These are phyloP conservation scores for Amoebophrya sp. DNA, from an alignment of 169 alveolate genomes.

Conservation along the genomic window DNA sequence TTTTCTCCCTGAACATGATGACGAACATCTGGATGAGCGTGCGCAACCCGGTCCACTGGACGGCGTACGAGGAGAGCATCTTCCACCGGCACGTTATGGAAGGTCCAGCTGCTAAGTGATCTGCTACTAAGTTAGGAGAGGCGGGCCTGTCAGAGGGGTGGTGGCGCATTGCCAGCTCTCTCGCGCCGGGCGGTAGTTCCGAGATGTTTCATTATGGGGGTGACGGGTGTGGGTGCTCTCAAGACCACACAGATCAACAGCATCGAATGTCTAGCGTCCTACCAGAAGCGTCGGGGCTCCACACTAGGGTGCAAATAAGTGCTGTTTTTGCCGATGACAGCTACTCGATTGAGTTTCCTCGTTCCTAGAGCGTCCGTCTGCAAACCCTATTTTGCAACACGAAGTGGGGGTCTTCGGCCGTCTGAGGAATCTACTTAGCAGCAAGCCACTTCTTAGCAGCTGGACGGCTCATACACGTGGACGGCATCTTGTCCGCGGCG, in stretches of 20 bases:
- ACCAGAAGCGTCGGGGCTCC: not conserved
- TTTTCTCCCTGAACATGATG: slow-evolving; percentile 41
- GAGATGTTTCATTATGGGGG: not conserved
- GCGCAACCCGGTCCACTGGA: slow-evolving; percentile 5
- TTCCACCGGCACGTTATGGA: not conserved
- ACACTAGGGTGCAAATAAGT: not conserved
- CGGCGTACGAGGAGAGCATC: slow-evolving; percentile 16
- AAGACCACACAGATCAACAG: not conserved
- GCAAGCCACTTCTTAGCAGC: not conserved
- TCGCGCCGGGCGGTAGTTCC: no score
- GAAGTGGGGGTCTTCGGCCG: not conserved
- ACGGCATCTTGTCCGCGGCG: not conserved
- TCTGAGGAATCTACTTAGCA: not conserved
- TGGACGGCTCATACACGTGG: not conserved
- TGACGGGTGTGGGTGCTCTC: not conserved
- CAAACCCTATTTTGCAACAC: not conserved
- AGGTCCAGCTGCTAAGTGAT: not conserved
- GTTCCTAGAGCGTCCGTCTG: no score
- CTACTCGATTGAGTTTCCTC: not conserved
- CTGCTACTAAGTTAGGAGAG: no score
- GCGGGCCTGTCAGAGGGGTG: no score
- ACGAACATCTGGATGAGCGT: not conserved
- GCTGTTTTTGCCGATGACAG: not conserved
- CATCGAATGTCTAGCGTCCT: not conserved
- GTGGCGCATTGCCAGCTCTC: no score